phyloP scores from a whole-genome alignment of 1,139 yeast species.

The Sugiyamaella novakii region DNA sequence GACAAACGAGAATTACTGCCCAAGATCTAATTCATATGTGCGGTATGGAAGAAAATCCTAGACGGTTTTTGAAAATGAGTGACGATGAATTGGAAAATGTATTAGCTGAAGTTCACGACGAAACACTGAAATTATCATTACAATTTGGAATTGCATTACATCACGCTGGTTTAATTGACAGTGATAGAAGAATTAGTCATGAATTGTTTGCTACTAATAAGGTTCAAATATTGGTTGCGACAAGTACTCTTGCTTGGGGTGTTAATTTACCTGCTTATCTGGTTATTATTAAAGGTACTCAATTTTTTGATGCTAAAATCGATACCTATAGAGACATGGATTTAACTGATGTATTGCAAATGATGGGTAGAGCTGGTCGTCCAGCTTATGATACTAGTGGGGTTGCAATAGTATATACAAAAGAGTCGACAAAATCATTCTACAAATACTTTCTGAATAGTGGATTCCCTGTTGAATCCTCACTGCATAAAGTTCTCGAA shows the following conservation, averaged over 20 bases:
- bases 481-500: conserved; percentile 87
- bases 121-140: conserved; percentile 75
- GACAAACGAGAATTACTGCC: conserved; percentile 95
- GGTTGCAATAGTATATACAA: conserved; percentile 90
- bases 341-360: conserved; percentile 84
- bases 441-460: conserved; percentile 92
- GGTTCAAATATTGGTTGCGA: conserved; percentile 87
- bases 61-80: conserved; percentile 76
- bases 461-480: conserved; percentile 97
- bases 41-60: conserved; percentile 92
- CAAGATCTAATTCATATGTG: conserved; percentile 89
- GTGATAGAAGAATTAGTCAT: conserved; percentile 87
- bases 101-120: conserved; percentile 75
- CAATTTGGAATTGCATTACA: conserved; percentile 97
- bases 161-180: conserved; percentile 95
- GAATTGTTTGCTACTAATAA: conserved; percentile 80
- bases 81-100: conserved; percentile 74
- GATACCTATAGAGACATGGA: conserved; percentile 87
- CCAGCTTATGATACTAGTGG: conserved; percentile 97
- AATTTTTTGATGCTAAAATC: conserved; percentile 78
- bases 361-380: conserved; percentile 96
- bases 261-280: conserved; percentile 94
- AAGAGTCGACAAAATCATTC: conserved; percentile 86
- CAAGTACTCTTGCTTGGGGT: conserved; percentile 97
- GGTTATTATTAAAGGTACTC: conserved; percentile 93